A percentile compares a stretch with the other conserved stretches of the same genome.
Conservation (phyloP, 1,284 basidiomycete species). For the Melanopsichium pennsylvanicum region DNA sequence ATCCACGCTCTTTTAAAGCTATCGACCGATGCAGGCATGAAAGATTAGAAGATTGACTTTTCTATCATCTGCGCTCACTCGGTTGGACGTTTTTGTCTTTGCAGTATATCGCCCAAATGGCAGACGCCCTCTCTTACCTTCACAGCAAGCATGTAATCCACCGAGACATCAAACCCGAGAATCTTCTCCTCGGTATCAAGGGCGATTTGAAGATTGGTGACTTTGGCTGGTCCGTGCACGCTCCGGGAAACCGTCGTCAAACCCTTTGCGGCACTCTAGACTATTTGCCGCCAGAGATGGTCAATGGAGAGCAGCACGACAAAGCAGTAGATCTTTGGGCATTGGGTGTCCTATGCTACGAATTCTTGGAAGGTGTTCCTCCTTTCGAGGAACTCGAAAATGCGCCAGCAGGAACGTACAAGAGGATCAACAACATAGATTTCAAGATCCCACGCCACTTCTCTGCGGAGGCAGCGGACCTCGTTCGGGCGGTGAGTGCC, state of each 20-base stretch:
- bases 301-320: constrained; percentile 84
- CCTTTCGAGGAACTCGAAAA: constrained; percentile 85
- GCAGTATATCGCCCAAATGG: constrained; percentile 96
- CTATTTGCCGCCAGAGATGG: constrained; percentile 98
- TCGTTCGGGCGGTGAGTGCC: constrained; percentile 47
- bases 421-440: constrained; percentile 56
- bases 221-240: constrained; percentile 99
- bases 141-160: constrained; percentile 98
- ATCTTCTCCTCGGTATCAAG: constrained; percentile 89
- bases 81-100: background rate
- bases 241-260: constrained; percentile 84
- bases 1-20: too few relatives aligned
- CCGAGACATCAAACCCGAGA: constrained; percentile 99
- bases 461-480: constrained; percentile 49
- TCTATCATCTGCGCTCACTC: too few relatives aligned
- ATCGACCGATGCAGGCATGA: too few relatives aligned
- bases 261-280: constrained; percentile 95
- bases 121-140: constrained; percentile 90
- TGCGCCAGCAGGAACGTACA: constrained; percentile 67
- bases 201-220: constrained; percentile 98
- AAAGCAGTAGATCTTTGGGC: constrained; percentile 97
- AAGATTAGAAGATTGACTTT: too few relatives aligned
- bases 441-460: constrained; percentile 57
- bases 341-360: constrained; percentile 91
- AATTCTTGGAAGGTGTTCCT: constrained; percentile 89